These are phyloP conservation scores for Boletus rubroflammeus DNA, from an alignment of 768 basidiomycete species.

Conservation along the genomic window DNA sequence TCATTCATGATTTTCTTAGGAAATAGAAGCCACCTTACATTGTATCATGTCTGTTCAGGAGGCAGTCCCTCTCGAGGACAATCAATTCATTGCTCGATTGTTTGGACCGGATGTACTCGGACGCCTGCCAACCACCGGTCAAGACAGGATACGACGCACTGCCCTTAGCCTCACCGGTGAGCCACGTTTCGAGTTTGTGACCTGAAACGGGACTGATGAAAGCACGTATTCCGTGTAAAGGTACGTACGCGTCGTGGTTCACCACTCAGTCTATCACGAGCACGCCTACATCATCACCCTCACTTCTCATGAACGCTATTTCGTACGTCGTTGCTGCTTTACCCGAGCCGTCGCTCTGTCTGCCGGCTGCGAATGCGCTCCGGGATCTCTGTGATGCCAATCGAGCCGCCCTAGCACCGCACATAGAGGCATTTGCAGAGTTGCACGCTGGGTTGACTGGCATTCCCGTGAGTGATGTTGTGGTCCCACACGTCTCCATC, in stretches of 20 bases:
- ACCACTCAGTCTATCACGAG: slow-evolving; percentile 43
- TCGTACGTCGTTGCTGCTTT: slow-evolving; percentile 70
- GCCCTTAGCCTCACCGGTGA: slow-evolving; percentile 72
- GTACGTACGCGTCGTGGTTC: slow-evolving; percentile 79
- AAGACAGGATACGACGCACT: slow-evolving; percentile 68
- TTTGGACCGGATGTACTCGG: slow-evolving; percentile 75
- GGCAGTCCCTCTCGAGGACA: slow-evolving; percentile 63
- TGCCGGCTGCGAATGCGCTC: slow-evolving; percentile 76
- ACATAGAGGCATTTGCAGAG: slow-evolving; percentile 81
- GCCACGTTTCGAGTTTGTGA: slow-evolving; percentile 14
- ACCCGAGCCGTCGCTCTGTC: slow-evolving; percentile 58
- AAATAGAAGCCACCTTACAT: slow-evolving; percentile 83
- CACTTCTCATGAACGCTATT: slow-evolving; percentile 61
- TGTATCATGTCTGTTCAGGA: slow-evolving; percentile 87
- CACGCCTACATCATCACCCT: slow-evolving; percentile 30
- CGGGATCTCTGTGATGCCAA: slow-evolving; percentile 90
- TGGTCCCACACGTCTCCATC: neutral
- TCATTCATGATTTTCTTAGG: slow-evolving; percentile 41
- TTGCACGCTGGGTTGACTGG: slow-evolving; percentile 72
- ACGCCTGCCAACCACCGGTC: slow-evolving; percentile 59
- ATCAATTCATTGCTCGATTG: slow-evolving; percentile 52
- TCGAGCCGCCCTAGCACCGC: slow-evolving; percentile 73
- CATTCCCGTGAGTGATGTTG: slow-evolving; percentile 57
- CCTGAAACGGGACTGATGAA: neutral
- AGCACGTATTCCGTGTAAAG: slow-evolving; percentile 31